Evolutionary conservation across 345 rosid species (phyloP).

Genomic region (Arabis hirsuta): DNA sequence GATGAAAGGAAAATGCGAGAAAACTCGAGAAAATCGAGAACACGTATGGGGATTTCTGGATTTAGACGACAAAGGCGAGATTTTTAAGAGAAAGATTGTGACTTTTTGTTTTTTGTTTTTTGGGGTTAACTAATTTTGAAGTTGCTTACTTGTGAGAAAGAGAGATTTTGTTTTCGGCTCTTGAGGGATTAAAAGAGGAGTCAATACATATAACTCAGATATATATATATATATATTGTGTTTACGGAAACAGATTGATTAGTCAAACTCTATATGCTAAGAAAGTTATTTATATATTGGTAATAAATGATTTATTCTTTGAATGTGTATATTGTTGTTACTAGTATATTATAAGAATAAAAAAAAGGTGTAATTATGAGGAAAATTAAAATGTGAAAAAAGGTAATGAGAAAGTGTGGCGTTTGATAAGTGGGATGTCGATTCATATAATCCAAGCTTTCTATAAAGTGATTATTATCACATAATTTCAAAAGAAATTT

Average conservation of each 20-base stretch:
- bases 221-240: not conserved
- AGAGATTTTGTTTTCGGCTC: conserved; percentile 25
- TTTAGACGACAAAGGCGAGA: conserved; percentile 34
- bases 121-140: conserved; percentile 17
- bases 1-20: conserved; percentile 20
- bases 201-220: not conserved
- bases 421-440: conserved; percentile 47
- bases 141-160: conserved; percentile 40
- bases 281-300: conserved; percentile 1
- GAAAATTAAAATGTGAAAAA: conserved; percentile 21
- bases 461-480: conserved; percentile 44
- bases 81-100: conserved; percentile 35
- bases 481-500: conserved; percentile 13
- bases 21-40: conserved; percentile 32
- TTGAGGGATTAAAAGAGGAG: conserved; percentile 26
- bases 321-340: not conserved
- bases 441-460: conserved; percentile 47
- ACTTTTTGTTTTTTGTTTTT: not conserved
- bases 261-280: conserved; percentile 25
- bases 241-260: conserved; percentile 22
- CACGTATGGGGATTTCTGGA: conserved; percentile 36
- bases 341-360: no score
- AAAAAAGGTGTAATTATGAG: conserved; percentile 19
- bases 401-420: conserved; percentile 24
- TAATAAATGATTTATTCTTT: conserved; percentile 6